Conservation (phyloP, 768 basidiomycete genomes). For the Boletus rubroflammeus region DNA sequence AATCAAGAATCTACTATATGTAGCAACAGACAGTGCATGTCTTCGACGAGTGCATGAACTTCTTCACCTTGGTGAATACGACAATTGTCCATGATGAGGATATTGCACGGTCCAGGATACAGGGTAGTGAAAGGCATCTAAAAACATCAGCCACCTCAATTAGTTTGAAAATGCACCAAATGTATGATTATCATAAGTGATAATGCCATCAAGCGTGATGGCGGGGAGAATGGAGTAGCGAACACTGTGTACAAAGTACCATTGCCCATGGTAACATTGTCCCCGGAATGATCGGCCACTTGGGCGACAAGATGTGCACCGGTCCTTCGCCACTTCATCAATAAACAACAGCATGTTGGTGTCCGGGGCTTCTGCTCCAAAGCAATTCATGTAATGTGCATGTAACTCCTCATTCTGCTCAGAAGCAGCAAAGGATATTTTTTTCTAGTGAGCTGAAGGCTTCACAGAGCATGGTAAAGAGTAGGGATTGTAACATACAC, state of each 20-base stretch:
- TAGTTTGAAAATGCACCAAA: no score
- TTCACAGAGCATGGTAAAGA: no score
- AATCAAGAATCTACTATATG: no score
- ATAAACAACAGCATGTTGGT: conserved; percentile 22
- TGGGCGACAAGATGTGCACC: background rate
- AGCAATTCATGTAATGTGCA: conserved; percentile 8
- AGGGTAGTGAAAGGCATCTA: conserved; percentile 5
- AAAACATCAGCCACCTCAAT: no score
- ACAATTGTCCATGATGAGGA: conserved; percentile 4
- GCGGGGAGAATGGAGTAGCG: conserved; percentile 13
- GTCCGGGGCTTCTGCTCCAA: conserved; percentile 9
- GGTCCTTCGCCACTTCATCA: conserved; percentile 17
- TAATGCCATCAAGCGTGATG: conserved; percentile 18
- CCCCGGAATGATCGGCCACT: background rate
- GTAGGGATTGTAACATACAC: no score
- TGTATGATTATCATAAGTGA: background rate
- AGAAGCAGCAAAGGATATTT: conserved; percentile 1
- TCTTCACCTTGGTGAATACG: conserved; percentile 22
- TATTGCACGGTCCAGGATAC: background rate
- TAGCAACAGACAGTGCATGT: conserved; percentile 11
- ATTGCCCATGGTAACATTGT: background rate
- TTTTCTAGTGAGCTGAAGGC: conserved; percentile 6
- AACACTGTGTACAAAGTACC: conserved; percentile 10
- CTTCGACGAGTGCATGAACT: conserved; percentile 13
- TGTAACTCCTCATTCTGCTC: conserved; percentile 8